These are phyloP conservation scores for Penicillium sp. DNA, from an alignment of 2,329 filamentous ascomycete species.

Conservation along the genomic window DNA sequence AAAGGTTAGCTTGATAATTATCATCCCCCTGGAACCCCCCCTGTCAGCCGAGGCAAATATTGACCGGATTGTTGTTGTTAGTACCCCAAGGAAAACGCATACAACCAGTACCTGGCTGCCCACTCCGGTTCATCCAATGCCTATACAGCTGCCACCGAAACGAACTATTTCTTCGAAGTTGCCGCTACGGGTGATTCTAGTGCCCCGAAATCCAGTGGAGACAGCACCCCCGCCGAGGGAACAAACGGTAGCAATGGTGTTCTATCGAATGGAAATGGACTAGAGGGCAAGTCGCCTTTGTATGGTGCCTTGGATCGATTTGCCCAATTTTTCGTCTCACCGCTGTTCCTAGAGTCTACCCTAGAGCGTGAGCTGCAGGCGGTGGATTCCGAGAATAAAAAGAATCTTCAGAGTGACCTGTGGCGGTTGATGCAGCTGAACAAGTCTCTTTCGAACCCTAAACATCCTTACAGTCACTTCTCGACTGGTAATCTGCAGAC, in stretches of 20 bases:
- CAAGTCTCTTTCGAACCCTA: slow-evolving; percentile 83
- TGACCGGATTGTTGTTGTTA: slow-evolving; percentile 32
- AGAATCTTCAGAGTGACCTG: slow-evolving; percentile 87
- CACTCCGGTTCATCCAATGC: slow-evolving; percentile 94
- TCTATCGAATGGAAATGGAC: slow-evolving; percentile 23
- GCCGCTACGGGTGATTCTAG: slow-evolving; percentile 68
- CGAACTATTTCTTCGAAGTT: slow-evolving; percentile 97
- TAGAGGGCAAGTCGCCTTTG: slow-evolving; percentile 57
- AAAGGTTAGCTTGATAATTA: slow-evolving; percentile 59
- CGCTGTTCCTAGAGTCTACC: slow-evolving; percentile 81
- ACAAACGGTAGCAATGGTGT: slow-evolving; percentile 28
- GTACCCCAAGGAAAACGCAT: slow-evolving; percentile 94
- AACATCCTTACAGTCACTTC: slow-evolving; percentile 88
- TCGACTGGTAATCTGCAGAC: slow-evolving; percentile 87
- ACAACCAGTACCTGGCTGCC: slow-evolving; percentile 86
- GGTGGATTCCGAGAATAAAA: slow-evolving; percentile 96
- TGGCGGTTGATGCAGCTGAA: slow-evolving; percentile 88
- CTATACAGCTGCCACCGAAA: slow-evolving; percentile 89
- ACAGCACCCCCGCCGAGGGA: slow-evolving; percentile 29
- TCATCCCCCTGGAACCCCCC: background rate
- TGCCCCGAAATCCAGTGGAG: slow-evolving; percentile 31
- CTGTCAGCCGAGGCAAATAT: background rate
- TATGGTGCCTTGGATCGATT: slow-evolving; percentile 87
- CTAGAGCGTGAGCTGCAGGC: slow-evolving; percentile 84
- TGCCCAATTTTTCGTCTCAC: slow-evolving; percentile 89